Evolutionary conservation across 1,284 basidiomycete species (phyloP), one percentile per base, ranked within the genome.

Genomic region (Sporisorium reilianum): DNA sequence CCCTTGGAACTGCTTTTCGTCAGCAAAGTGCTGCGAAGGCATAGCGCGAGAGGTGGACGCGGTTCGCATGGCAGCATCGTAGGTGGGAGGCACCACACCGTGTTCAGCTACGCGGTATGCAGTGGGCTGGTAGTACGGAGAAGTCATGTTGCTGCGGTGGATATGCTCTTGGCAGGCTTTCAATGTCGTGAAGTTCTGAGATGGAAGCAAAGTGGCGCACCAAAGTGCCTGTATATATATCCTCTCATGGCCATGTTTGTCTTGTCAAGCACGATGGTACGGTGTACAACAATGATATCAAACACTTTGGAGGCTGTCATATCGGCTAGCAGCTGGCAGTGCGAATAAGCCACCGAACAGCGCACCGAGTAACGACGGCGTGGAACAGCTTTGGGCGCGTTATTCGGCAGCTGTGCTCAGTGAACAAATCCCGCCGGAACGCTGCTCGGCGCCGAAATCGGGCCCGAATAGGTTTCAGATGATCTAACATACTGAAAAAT

Each of bases 321-420:
- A 2, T 34, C 48, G 30, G n/a, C 30, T 49, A 49, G 28, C 20
- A 9, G 46, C 23, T 18, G n/a, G 3, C 46, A 28, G n/a, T 22
- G 48, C 55, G 30, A 51, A 38, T 23, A 38, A 52, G 56, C 40
- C 45, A 22, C 57, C 57, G 57, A 59, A 32, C n/a, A 45, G 41
- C 5, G 30, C 32, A 45, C 49, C 49, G 49, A 59, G 40, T 36
- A 18, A n/a, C 23, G 7, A 38, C 12, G 10, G 30, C 30, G 6
- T 30, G 10, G 30, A 10, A 46, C 3, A n/a, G 16, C 23, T 18
- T 28, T 46, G 14, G n/a, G 34, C 16, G 30, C 30, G 38, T n/a
- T 51, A 26, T 23, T 30, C 52, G 45, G 30, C 45, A 41, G 30
- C 28, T 32, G 46, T 28, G 2, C 12, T 6, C 18, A 26, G 12